Evolutionary conservation across 805 yeast species (phyloP).

Genomic region (Candida fluviatilis): DNA sequence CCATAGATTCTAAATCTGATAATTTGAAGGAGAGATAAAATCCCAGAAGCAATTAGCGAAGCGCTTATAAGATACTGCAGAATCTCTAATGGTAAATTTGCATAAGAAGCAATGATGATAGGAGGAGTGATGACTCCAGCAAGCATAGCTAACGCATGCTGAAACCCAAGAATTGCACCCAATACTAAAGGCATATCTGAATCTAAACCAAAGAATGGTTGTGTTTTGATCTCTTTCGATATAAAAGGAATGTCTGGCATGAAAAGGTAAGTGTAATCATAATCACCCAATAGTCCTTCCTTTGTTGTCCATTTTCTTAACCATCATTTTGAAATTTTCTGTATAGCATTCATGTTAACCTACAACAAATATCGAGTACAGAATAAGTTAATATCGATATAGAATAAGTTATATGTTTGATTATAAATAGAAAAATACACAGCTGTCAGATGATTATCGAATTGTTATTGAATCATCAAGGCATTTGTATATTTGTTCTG

Average conservation of each 20-base stretch:
- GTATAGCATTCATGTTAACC: too few species aligned
- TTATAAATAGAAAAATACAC: too few species aligned
- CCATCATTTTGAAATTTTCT: too few species aligned
- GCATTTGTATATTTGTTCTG: too few species aligned
- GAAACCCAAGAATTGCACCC: constrained; percentile 77
- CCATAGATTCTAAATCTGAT: constrained; percentile 72
- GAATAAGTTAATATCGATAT: too few species aligned
- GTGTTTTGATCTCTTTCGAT: constrained; percentile 43
- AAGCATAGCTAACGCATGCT: constrained; percentile 85
- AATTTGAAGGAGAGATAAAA: constrained; percentile 59
- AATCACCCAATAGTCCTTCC: constrained; percentile 81
- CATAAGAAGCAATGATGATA: constrained; percentile 59
- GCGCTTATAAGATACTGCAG: constrained; percentile 36
- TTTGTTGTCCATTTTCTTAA: constrained; percentile 56
- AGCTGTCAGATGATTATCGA: too few species aligned
- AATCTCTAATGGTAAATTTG: constrained; percentile 47
- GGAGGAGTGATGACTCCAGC: constrained; percentile 93
- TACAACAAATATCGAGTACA: too few species aligned
- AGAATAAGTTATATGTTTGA: too few species aligned
- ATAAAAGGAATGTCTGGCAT: constrained; percentile 75
- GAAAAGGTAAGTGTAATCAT: constrained; percentile 76
- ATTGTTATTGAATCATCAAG: too few species aligned
- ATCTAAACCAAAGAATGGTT: constrained; percentile 81
- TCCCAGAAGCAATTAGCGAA: constrained; percentile 35
- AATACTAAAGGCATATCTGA: constrained; percentile 77